These are phyloP conservation scores for Naganishia vaughanmartiniae DNA, from an alignment of 768 basidiomycete genomes.

Conservation along the genomic window DNA sequence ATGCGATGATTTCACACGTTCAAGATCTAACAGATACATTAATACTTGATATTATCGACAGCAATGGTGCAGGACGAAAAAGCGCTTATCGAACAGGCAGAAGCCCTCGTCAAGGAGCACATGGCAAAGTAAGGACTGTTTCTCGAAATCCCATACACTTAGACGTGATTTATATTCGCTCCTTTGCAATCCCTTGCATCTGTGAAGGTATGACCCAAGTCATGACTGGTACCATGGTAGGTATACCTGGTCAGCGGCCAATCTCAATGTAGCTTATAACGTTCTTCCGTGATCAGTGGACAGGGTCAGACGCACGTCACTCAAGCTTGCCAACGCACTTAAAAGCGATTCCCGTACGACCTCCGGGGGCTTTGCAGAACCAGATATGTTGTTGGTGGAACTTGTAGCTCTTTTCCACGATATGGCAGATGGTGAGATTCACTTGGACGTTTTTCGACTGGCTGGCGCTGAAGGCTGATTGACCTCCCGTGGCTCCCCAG, in stretches of 20 bases:
- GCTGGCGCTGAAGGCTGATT: background rate
- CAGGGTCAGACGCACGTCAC: slow-evolving; percentile 74
- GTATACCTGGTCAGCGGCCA: background rate
- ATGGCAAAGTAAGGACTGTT: slow-evolving; percentile 41
- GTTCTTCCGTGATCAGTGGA: slow-evolving; percentile 58
- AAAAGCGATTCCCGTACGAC: slow-evolving; percentile 37
- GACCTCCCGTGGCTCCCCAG: slow-evolving; percentile 24
- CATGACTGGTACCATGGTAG: slow-evolving; percentile 52
- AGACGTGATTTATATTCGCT: background rate
- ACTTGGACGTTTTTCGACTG: slow-evolving; percentile 40
- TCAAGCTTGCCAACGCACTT: slow-evolving; percentile 62
- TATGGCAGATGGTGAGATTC: slow-evolving; percentile 71
- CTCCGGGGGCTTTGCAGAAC: slow-evolving; percentile 34
- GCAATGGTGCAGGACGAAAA: background rate
- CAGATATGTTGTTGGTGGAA: slow-evolving; percentile 75
- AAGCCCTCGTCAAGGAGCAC: slow-evolving; percentile 45
- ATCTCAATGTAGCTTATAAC: background rate
- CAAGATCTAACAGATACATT: no score
- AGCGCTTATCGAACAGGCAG: slow-evolving; percentile 37
- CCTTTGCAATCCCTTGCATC: background rate
- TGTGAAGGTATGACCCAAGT: slow-evolving; percentile 47
- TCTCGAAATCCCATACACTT: slow-evolving; percentile 1
- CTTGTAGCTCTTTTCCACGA: slow-evolving; percentile 86
- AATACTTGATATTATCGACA: no score
- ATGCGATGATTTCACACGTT: no score